Evolutionary conservation across 2,329 filamentous ascomycete genomes (phyloP).

Genomic region (Thelonectria blattea): DNA sequence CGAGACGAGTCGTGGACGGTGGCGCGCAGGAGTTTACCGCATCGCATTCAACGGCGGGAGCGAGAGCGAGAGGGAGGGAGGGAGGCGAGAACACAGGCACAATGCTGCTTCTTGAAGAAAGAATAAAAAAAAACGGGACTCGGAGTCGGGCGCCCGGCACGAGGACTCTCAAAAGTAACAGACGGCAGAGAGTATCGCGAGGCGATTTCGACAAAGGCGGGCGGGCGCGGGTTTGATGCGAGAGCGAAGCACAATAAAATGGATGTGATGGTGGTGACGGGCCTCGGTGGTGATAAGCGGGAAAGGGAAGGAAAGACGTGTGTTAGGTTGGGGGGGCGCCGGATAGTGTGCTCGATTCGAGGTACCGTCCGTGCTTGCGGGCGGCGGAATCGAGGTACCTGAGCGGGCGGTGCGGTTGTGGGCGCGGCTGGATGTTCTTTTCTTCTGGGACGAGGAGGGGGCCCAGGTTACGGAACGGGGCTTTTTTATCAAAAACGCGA

Average conservation of each 20-base stretch:
- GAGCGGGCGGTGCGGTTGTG: background rate
- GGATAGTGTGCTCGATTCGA: background rate
- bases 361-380: slow-evolving; percentile 1
- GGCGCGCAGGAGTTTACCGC: slow-evolving; percentile 31
- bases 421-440: background rate
- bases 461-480: no score
- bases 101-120: slow-evolving; percentile 2
- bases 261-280: background rate
- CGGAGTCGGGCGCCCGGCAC: slow-evolving; percentile 14
- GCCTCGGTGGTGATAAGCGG: slow-evolving; percentile 23
- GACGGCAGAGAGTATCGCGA: slow-evolving; percentile 15
- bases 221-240: slow-evolving; percentile 12
- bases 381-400: background rate
- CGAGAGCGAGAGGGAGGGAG: background rate
- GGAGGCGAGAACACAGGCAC: no score
- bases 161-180: slow-evolving; percentile 3
- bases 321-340: no score
- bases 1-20: slow-evolving; percentile 22
- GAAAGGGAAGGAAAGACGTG: slow-evolving; percentile 22
- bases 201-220: slow-evolving; percentile 10
- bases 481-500: no score
- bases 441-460: background rate
- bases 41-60: slow-evolving; percentile 30
- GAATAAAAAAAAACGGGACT: background rate
- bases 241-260: slow-evolving; percentile 6